Evolutionary conservation across 2,329 filamentous ascomycete species (phyloP), one percentile per base, ranked within the genome.

Genomic region (Epichloe sp.): DNA sequence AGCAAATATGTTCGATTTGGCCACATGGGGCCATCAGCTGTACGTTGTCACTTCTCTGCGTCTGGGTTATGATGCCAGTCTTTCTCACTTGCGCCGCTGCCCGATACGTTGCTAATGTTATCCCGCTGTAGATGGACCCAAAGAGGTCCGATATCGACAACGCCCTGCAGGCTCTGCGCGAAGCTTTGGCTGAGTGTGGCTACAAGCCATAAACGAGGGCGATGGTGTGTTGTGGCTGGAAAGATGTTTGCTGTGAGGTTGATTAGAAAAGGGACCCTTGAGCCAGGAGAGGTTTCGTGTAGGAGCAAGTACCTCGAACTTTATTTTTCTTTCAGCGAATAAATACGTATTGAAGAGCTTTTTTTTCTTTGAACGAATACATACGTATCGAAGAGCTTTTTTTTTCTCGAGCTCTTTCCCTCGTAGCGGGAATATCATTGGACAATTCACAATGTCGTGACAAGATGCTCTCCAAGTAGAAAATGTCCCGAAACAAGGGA

Each of bases 11-110:
- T 98, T 59, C 82, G 93, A 31, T 93, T 98, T 62, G 93, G 93
- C 43, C 93, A 97, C 68, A 98, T 98, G 93, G 93, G 93, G 59
- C 88, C 97, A 55, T 93, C 86, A 64, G 85, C 90, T 59, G 80
- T 83, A 70, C 71, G 80, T 75, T 26, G 12, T n/a, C 40, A 37
- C 8, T 37, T 49, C 7, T 31, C 14, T 44, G 15, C 38, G 44
- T 11, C 14, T 34, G n/a, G 6, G 7, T 23, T 17, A 5, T 14
- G 48, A 26, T 35, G n/a, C 45, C n/a, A 17, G 14, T 10, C 5
- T 31, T 38, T 10, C 34, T 7, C 7, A 19, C 15, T 42, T 23
- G 31, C 35, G 23, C 6, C 51, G 12, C 12, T 12, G 50, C 44
- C 8, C 3, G 15, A n/a, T 10, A 17, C 36, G 43, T 40, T 23